Percentiles rank a stretch among this genome's conserved stretches.
Evolutionary conservation across 345 rosid genomes (phyloP).

Genomic region (Hibiscus tridactylites): DNA sequence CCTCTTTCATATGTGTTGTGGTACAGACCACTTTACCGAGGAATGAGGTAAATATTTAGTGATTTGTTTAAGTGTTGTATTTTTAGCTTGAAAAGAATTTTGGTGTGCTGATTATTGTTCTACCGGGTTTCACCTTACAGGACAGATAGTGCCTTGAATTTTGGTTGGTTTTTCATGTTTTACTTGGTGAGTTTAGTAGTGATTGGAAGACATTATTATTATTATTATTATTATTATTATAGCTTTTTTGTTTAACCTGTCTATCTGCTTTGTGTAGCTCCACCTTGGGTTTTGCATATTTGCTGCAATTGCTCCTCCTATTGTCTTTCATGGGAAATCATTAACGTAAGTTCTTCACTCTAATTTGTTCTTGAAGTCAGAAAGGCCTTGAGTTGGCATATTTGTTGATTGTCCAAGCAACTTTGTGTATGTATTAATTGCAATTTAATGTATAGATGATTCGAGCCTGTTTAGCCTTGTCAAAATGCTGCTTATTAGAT

Average conservation of each 20-base stretch:
- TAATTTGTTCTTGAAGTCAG: background rate
- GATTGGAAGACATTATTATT: background rate
- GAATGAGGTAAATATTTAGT: constrained; percentile 64
- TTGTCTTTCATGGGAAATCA: constrained; percentile 92
- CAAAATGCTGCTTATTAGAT: background rate
- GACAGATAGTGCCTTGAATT: constrained; percentile 95
- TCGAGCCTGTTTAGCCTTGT: background rate
- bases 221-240: background rate
- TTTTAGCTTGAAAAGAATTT: constrained; percentile 1
- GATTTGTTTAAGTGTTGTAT: background rate
- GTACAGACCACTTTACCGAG: constrained; percentile 98
- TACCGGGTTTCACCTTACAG: constrained; percentile 38
- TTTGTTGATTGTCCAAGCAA: background rate
- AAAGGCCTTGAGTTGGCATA: background rate
- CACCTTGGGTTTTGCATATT: constrained; percentile 88
- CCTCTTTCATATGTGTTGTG: constrained; percentile 89
- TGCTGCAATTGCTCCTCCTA: constrained; percentile 98
- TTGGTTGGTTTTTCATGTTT: constrained; percentile 91
- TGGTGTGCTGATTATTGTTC: constrained; percentile 4
- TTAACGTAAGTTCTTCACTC: constrained; percentile 65
- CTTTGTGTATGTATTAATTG: constrained; percentile 5
- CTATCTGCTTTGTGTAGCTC: constrained; percentile 38
- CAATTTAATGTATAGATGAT: background rate
- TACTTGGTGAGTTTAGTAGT: constrained; percentile 66
- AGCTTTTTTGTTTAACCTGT: constrained; percentile 3